These are phyloP conservation scores for Aspergillus pseudoterreus DNA, from an alignment of 2,329 filamentous ascomycete genomes.

Conservation along the genomic window DNA sequence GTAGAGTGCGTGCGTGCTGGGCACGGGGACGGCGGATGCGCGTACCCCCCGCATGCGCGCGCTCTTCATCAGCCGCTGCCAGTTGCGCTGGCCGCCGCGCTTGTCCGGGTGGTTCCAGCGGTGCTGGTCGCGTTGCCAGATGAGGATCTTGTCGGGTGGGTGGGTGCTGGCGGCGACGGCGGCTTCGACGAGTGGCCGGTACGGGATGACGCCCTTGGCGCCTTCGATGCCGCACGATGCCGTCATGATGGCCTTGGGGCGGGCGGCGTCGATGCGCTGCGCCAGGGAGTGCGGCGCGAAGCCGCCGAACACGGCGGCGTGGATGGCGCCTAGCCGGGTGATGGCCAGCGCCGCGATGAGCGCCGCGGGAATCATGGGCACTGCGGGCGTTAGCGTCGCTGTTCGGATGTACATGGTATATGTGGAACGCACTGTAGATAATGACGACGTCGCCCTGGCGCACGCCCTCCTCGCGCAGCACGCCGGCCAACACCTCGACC, in stretches of 20 bases:
- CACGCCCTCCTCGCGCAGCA: constrained; percentile 77
- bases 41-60: constrained; percentile 64
- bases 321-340: constrained; percentile 77
- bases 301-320: constrained; percentile 89
- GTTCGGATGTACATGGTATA: no score
- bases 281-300: constrained; percentile 79
- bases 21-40: constrained; percentile 73
- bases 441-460: constrained; percentile 80
- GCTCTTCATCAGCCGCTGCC: constrained; percentile 72
- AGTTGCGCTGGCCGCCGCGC: constrained; percentile 68
- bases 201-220: constrained; percentile 72
- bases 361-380: constrained; percentile 93
- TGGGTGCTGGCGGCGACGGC: constrained; percentile 64
- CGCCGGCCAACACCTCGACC: constrained; percentile 77
- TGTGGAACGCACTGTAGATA: constrained; percentile 67
- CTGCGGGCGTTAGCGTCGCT: constrained; percentile 38
- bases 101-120: constrained; percentile 69
- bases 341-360: constrained; percentile 82
- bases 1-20: constrained; percentile 76
- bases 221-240: constrained; percentile 92
- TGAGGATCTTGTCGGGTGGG: constrained; percentile 68
- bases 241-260: constrained; percentile 73
- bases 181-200: constrained; percentile 71
- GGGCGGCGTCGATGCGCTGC: constrained; percentile 81
- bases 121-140: constrained; percentile 80